Base-by-base conservation (phyloP, 2,329 filamentous ascomycete species). In the Ophiostoma fasciatum region DNA sequence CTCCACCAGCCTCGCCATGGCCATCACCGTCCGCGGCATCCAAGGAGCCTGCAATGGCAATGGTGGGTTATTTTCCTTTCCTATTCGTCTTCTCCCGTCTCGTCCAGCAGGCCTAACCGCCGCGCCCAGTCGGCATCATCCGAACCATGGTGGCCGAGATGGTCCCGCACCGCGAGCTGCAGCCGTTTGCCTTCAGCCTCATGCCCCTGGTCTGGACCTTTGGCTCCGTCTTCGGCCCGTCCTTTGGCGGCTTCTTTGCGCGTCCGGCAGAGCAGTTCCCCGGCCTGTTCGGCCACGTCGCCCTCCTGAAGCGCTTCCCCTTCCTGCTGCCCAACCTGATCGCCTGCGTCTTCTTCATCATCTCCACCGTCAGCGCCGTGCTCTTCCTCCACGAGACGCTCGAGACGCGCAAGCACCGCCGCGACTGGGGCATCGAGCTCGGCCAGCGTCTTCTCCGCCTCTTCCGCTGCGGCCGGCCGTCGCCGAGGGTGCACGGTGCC, bases 191-290 rank as follows among this genome's bases (percentile, higher is more conserved):
- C 0, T 96, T 96, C 55, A 85, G 79, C 44, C 66, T 96, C 31
- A 94, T 96, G 87, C 88, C 88, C 4, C 60, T 96, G 13, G 82
- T 73, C 22, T 96, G 84, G 80, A 85, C 78, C 10, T 62, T 94
- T 35, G 88, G 88, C 1, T 81, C 76, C 25, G 83, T 94, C 26
- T 81, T 94, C 46, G 88, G 88, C 0, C 88, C 88, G 1, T 78
- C 75, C 4, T 80, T 96, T 49, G 88, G 88, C 20, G 88, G 88
- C 5, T 77, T 84, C 42, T 73, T 96, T 41, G 83, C 85, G 8
- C 78, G 83, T 40, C 88, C 88, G 0, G 74, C 78, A 1, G 67
- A 78, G 40, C 77, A 85, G 39, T 76, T 80, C 49, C 84, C 85
- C 0, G 57, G 58, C 3, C 39, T 84, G 4, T 92, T 92, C 48